These are phyloP conservation scores for Hemileia vastatrix DNA, from an alignment of 1,284 basidiomycete genomes.

Conservation along the genomic window DNA sequence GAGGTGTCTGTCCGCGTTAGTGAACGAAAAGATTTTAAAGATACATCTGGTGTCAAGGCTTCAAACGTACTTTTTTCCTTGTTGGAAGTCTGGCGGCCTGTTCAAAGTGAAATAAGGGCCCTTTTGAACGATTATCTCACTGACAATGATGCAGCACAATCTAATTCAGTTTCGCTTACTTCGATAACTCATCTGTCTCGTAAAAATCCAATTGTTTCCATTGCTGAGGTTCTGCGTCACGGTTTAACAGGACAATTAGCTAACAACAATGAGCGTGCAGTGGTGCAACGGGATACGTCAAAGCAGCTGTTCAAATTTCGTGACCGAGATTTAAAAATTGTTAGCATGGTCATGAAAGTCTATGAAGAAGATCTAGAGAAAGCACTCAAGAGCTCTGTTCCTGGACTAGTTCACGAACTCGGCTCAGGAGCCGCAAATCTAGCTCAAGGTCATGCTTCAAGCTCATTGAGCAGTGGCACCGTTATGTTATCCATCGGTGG, in stretches of 20 bases:
- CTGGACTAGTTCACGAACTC: conserved; percentile 74
- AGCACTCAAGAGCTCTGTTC: conserved; percentile 79
- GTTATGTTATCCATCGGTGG: conserved; percentile 5
- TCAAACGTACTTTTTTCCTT: conserved; percentile 60
- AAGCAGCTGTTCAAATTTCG: conserved; percentile 80
- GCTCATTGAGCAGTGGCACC: no score
- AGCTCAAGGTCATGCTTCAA: background rate
- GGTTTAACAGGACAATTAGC: conserved; percentile 53
- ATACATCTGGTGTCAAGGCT: conserved; percentile 64
- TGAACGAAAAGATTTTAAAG: conserved; percentile 76
- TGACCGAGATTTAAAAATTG: conserved; percentile 68
- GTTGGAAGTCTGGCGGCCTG: conserved; percentile 78
- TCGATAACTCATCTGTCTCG: no score
- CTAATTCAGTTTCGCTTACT: no score
- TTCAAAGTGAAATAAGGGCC: conserved; percentile 79
- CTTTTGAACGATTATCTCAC: conserved; percentile 85
- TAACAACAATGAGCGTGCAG: background rate
- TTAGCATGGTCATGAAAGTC: conserved; percentile 58
- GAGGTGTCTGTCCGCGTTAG: conserved; percentile 61
- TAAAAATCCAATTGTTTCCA: conserved; percentile 76
- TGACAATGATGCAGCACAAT: conserved; percentile 69
- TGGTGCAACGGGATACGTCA: conserved; percentile 14
- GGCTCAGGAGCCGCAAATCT: conserved; percentile 47
- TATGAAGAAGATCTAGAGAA: conserved; percentile 79
- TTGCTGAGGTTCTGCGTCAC: conserved; percentile 87